Evolutionary conservation across 2,329 filamentous ascomycete genomes (phyloP).

Genomic region (Cytospora schulzeri): DNA sequence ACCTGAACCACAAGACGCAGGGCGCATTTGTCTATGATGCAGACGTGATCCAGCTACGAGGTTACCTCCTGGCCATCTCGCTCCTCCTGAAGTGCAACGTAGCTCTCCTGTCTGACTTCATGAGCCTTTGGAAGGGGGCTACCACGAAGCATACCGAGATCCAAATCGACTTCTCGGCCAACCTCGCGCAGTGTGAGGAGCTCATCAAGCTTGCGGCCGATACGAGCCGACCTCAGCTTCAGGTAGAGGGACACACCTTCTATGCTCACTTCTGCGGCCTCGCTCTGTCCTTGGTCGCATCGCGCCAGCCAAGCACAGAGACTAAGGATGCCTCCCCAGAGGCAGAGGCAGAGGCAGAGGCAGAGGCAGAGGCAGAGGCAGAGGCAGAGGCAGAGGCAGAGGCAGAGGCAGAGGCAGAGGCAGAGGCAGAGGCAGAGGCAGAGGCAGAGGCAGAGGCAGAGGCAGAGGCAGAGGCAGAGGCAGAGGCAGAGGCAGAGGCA

Average conservation of each 20-base stretch:
- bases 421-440: too few relatives aligned
- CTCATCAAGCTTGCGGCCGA: conserved; percentile 44
- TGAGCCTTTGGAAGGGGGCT: conserved; percentile 25
- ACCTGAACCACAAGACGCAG: conserved; percentile 34
- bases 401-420: not conserved
- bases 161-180: conserved; percentile 34
- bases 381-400: too few relatives aligned
- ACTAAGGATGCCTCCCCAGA: not conserved
- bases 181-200: conserved; percentile 42
- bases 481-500: too few relatives aligned
- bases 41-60: conserved; percentile 40
- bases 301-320: not conserved
- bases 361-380: too few relatives aligned
- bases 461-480: not conserved
- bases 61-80: conserved; percentile 44
- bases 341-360: not conserved
- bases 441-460: too few relatives aligned
- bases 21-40: conserved; percentile 41
- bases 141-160: conserved; percentile 11
- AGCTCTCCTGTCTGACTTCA: conserved; percentile 46
- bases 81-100: conserved; percentile 54
- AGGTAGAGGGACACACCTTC: conserved; percentile 54
- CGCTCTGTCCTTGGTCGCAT: conserved; percentile 35
- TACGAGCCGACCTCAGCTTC: conserved; percentile 43
- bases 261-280: conserved; percentile 51